These are phyloP conservation scores for Boehmeria nivea DNA, from an alignment of 306 rosid genomes.

Conservation along the genomic window DNA sequence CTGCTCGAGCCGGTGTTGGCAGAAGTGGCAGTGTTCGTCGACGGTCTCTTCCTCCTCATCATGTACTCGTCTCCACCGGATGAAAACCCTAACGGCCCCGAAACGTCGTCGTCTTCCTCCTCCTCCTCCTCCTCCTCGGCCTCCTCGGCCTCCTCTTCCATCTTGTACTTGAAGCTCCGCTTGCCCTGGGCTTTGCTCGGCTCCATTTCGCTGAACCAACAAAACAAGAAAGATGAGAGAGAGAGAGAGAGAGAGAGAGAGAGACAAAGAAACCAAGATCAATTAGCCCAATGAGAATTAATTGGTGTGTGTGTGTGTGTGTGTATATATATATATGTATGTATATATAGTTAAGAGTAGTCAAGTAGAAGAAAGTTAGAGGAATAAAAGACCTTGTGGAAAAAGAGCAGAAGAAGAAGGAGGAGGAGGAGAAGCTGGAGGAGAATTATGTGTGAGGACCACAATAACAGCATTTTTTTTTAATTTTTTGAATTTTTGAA, in stretches of 20 bases:
- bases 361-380: conserved; percentile 21
- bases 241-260: neutral
- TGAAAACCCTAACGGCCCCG: conserved; percentile 21
- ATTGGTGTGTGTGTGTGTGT: too few relatives aligned
- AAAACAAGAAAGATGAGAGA: neutral
- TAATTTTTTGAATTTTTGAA: too few relatives aligned
- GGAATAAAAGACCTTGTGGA: conserved; percentile 19
- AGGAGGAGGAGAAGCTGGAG: conserved; percentile 18
- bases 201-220: conserved; percentile 36
- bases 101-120: conserved; percentile 40
- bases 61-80: conserved; percentile 33
- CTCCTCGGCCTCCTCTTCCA: conserved; percentile 26
- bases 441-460: conserved; percentile 43
- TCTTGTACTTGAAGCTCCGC: conserved; percentile 34
- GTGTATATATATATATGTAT: neutral
- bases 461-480: conserved; percentile 30
- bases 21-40: too few relatives aligned
- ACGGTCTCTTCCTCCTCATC: conserved; percentile 32
- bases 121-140: conserved; percentile 36
- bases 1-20: conserved; percentile 1
- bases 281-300: neutral
- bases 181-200: conserved; percentile 53
- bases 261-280: neutral
- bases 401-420: conserved; percentile 21
- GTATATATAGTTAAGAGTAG: neutral